Evolutionary conservation across 768 basidiomycete genomes (phyloP), one percentile per base, ranked within the genome.

Genomic region (Serendipita sp.): DNA sequence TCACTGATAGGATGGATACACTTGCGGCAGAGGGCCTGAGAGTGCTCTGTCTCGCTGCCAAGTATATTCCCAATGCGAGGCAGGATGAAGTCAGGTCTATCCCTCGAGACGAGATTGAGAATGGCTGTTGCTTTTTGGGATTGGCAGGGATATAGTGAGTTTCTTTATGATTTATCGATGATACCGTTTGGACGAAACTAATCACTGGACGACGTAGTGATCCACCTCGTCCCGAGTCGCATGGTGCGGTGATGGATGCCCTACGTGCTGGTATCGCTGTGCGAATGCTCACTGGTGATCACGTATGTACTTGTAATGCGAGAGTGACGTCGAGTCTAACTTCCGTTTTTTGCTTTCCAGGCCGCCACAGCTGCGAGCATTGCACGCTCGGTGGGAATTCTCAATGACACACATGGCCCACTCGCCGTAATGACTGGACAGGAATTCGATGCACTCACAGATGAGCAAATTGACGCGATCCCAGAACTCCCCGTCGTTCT

Each of bases 401-500:
- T 77, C 69, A 64, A 69, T 60, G 67, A 68, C 30, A 60, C 66
- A 11, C 69, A 70, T 58, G 65, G 66, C 13, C 67, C 53, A 69
- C 17, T 61, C 62, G 3, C 65, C 68, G 72, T 74, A 50, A 74
- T 71, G 71, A 74, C 73, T 3, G 75, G 78, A 56, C 74, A 71
- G 20, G 75, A 81, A 65, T 82, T 82, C 66, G 80, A 82, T 69
- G 75, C 73, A 38, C 71, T 83, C 4, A 74, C 76, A 0, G 79
- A 82, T 58, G 74, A 76, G 38, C 75, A 83, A 68, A 76, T 83
- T 61, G 81, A 82, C 63, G 69, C 69, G 0, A 68, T 78, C 5
- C 72, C 72, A 1, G 67, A 73, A 63, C 73, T 83, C 2, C 82
- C 82, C 0, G 74, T 84, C 58, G 82, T 85, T 2, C 83, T 85